Base-by-base conservation (phyloP, 495 filamentous ascomycete species). In the Xeromyces bisporus region DNA sequence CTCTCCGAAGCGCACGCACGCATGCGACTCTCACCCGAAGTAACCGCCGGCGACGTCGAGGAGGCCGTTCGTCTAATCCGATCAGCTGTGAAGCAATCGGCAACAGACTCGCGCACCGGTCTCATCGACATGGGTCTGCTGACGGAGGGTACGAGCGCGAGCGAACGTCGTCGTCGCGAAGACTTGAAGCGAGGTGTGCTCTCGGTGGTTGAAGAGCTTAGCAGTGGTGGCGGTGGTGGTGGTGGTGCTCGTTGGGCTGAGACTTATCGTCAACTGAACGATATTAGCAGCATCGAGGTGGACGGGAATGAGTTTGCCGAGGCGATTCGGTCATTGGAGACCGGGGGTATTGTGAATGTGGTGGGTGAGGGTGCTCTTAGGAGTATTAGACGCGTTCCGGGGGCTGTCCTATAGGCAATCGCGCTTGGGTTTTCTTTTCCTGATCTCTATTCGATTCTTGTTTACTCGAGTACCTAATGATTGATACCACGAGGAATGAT, bases 111-210 rank as follows among this genome's bases (percentile, higher is more conserved):
- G 1, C 55, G 81, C 16, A 93, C 92, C 18, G 89, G 89, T 23
- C 61, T 92, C 33, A 96, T 99, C 44, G 89, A 99, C 46, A 94
- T 99, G 89, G 75, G 78, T 33, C 58, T 99, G 34, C 60, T 99
- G 28, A 92, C 84, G 1, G 91, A 93, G 42, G 89, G 89, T 8
- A 87, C 81, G 7, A 82, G 78, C 38, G 75, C 81, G 2, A 73
- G 71, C 18, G 91, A 96, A 55, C 59, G 87, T 20, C 71, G 77
- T 39, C 62, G 80, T 34, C 80, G 73, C 48, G 68, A 77, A 17
- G 85, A 93, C 44, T 50, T 99, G 42, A 94, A 91, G 69, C 71
- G 68, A 31, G 85, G 76, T 1, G 62, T 92, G 2, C 47, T 86
- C 6, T 53, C 51, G 11, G 47, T 85, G 27, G 42, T 99, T 16